These are phyloP conservation scores for Talaromyces proteolyticus DNA, from an alignment of 495 filamentous ascomycete genomes.

Conservation along the genomic window DNA sequence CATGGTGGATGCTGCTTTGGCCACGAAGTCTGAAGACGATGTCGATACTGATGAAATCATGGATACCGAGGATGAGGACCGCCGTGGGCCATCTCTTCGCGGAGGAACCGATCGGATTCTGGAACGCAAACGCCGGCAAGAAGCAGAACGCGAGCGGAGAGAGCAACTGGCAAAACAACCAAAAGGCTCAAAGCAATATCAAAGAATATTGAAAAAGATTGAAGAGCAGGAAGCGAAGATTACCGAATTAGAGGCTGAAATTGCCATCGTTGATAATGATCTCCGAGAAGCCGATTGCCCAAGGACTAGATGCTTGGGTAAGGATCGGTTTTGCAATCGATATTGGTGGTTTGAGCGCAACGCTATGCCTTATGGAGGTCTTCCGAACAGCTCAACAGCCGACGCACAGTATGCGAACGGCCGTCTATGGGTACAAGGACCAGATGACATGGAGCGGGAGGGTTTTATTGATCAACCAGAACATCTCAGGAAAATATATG, in stretches of 20 bases:
- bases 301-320: slow-evolving; percentile 80
- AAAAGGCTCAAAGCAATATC: slow-evolving; percentile 83
- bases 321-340: slow-evolving; percentile 94
- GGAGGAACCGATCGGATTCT: slow-evolving; percentile 71
- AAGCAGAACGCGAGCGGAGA: slow-evolving; percentile 72
- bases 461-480: slow-evolving; percentile 78
- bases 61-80: slow-evolving; percentile 55
- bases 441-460: slow-evolving; percentile 79
- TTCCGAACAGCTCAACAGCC: slow-evolving; percentile 83
- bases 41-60: slow-evolving; percentile 41
- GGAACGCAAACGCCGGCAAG: slow-evolving; percentile 79
- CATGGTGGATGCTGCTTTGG: slow-evolving; percentile 51
- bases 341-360: slow-evolving; percentile 99
- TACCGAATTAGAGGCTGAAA: slow-evolving; percentile 74
- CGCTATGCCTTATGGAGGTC: slow-evolving; percentile 90
- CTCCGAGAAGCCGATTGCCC: slow-evolving; percentile 89
- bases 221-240: slow-evolving; percentile 76
- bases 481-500: slow-evolving; percentile 54
- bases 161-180: slow-evolving; percentile 75
- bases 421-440: slow-evolving; percentile 92
- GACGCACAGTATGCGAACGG: slow-evolving; percentile 87
- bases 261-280: slow-evolving; percentile 80
- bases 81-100: slow-evolving; percentile 63
- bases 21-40: slow-evolving; percentile 62
- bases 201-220: slow-evolving; percentile 81